phyloP scores from a whole-genome alignment of 148 eudicot species.

The Amaranthus palmeri region DNA sequence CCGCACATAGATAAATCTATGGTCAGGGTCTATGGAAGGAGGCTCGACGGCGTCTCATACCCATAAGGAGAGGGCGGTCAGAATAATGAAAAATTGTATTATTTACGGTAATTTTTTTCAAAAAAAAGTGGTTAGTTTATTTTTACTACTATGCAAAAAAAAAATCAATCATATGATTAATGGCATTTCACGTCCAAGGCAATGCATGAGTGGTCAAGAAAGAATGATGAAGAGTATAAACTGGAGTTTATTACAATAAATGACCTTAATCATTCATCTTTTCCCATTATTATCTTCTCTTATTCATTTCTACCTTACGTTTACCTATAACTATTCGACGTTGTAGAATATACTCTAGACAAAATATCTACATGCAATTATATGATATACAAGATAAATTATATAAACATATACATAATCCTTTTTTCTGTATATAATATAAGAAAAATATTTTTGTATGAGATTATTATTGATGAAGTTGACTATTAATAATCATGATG shows the following conservation, averaged over 20 bases:
- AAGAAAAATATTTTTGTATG: background rate
- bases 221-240: conserved; percentile 20
- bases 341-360: background rate
- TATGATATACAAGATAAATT: conserved; percentile 17
- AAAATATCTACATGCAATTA: conserved; percentile 21
- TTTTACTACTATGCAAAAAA: too few relatives aligned
- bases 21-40: too few relatives aligned
- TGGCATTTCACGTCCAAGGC: conserved; percentile 16
- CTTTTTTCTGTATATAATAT: conserved; percentile 7
- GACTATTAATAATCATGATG: conserved; percentile 19
- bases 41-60: too few relatives aligned
- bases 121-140: too few relatives aligned
- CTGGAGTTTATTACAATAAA: conserved; percentile 14
- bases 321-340: background rate
- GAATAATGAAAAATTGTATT: too few relatives aligned
- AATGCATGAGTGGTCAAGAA: conserved; percentile 27
- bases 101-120: too few relatives aligned
- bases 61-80: too few relatives aligned
- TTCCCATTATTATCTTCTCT: conserved; percentile 4
- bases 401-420: conserved; percentile 1
- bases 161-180: conserved; percentile 15
- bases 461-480: conserved; percentile 3
- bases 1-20: too few relatives aligned
- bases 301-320: background rate
- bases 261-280: conserved; percentile 17